Conservation (phyloP, 2,329 filamentous ascomycete species). For the Cercospora sp. region DNA sequence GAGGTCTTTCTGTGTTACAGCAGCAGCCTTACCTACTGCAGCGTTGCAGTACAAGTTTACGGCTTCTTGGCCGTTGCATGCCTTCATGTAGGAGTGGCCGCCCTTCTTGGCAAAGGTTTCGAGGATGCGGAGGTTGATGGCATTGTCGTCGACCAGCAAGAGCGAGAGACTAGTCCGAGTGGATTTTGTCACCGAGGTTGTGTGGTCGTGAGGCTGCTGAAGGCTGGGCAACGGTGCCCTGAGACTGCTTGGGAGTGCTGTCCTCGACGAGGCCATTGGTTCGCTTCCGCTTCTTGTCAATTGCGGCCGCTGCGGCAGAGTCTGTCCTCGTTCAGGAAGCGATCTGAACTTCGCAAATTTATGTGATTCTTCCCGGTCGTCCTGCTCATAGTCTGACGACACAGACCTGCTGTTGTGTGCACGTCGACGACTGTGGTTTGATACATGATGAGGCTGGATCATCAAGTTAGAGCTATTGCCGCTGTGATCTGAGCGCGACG, state of each 20-base stretch:
- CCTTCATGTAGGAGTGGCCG: slow-evolving; percentile 42
- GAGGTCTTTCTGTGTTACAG: too few species aligned
- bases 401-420: neutral
- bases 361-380: neutral
- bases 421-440: neutral
- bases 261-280: neutral
- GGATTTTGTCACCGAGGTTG: neutral
- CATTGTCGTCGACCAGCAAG: slow-evolving; percentile 37
- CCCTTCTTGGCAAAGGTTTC: slow-evolving; percentile 29
- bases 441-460: too few species aligned
- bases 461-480: neutral
- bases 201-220: neutral
- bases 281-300: neutral
- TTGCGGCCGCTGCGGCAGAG: neutral
- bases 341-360: neutral
- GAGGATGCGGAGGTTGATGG: slow-evolving; percentile 33
- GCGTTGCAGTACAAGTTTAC: slow-evolving; percentile 31
- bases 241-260: neutral
- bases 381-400: neutral
- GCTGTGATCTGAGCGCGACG: neutral
- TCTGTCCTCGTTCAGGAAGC: neutral
- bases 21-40: too few species aligned
- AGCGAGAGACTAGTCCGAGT: slow-evolving; percentile 6
- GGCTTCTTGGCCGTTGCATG: slow-evolving; percentile 50
- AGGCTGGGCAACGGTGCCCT: too few species aligned